Conservation (phyloP, 2,329 filamentous ascomycete genomes). For the Colletotrichum coccodes region DNA sequence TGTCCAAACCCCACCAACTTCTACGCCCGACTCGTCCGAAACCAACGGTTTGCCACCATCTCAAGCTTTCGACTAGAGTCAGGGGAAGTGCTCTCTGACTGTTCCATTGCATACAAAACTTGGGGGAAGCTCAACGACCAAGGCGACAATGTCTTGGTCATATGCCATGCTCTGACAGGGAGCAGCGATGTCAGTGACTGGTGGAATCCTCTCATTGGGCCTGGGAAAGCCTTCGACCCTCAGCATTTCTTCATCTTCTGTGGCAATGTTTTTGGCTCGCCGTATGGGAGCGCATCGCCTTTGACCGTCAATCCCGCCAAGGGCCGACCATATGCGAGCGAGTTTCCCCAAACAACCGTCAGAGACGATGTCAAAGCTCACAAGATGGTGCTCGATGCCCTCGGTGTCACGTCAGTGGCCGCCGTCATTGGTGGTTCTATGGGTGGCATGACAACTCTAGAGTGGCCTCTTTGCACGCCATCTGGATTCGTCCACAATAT, state of each 20-base stretch:
- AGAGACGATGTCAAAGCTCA: conserved; percentile 72
- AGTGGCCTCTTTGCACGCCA: conserved; percentile 64
- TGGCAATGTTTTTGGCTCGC: conserved; percentile 86
- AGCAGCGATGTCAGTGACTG: conserved; percentile 87
- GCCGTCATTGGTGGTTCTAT: conserved; percentile 67
- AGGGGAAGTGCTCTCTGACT: conserved; percentile 82
- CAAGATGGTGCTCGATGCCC: conserved; percentile 62
- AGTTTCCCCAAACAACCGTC: conserved; percentile 75
- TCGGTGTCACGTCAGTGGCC: conserved; percentile 63
- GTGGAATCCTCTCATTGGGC: conserved; percentile 85
- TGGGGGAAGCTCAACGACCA: conserved; percentile 67
- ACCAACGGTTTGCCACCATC: conserved; percentile 87
- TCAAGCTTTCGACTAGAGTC: conserved; percentile 93
- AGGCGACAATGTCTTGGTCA: conserved; percentile 75
- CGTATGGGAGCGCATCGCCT: conserved; percentile 85
- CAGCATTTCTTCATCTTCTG: conserved; percentile 89
- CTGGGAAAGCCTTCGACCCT: conserved; percentile 82
- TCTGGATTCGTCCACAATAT: conserved; percentile 62
- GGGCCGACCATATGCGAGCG: conserved; percentile 41
- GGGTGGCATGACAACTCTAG: conserved; percentile 67
- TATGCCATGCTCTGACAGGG: conserved; percentile 86
- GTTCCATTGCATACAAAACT: conserved; percentile 75
- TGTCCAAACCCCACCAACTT: conserved; percentile 79
- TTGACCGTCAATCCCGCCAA: conserved; percentile 23
- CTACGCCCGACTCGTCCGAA: conserved; percentile 83